phyloP scores from a whole-genome alignment of 768 basidiomycete genomes.

The Termitomyces sp. region DNA sequence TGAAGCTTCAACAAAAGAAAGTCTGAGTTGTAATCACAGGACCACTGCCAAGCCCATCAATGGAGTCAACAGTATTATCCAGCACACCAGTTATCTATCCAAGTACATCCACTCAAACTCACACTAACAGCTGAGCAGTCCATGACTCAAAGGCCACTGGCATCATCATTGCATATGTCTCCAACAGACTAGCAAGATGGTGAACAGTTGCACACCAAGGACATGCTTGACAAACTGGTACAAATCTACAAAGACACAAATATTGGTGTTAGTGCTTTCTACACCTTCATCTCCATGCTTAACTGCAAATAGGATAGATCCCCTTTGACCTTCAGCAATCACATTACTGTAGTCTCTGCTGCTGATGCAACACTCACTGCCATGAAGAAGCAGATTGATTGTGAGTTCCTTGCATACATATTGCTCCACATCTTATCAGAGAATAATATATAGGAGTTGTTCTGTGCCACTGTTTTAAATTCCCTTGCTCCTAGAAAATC shows the following conservation, averaged over 20 bases:
- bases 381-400: background rate
- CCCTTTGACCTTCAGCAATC: background rate
- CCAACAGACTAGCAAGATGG: background rate
- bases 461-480: background rate
- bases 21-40: too few relatives aligned
- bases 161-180: too few relatives aligned
- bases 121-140: too few relatives aligned
- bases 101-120: too few relatives aligned
- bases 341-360: background rate
- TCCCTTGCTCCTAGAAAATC: background rate
- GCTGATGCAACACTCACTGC: background rate
- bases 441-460: background rate
- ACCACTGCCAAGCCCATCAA: too few relatives aligned
- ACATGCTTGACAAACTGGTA: background rate
- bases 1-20: too few relatives aligned
- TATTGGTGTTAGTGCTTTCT: background rate
- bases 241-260: background rate
- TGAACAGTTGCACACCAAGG: background rate
- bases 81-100: too few relatives aligned
- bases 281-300: background rate
- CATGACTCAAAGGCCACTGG: too few relatives aligned
- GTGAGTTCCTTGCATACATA: background rate
- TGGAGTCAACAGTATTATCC: too few relatives aligned
- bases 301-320: background rate
- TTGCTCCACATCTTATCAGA: background rate